These are phyloP conservation scores for Ceratocystis harringtonii DNA, from an alignment of 2,329 filamentous ascomycete genomes.

Conservation along the genomic window DNA sequence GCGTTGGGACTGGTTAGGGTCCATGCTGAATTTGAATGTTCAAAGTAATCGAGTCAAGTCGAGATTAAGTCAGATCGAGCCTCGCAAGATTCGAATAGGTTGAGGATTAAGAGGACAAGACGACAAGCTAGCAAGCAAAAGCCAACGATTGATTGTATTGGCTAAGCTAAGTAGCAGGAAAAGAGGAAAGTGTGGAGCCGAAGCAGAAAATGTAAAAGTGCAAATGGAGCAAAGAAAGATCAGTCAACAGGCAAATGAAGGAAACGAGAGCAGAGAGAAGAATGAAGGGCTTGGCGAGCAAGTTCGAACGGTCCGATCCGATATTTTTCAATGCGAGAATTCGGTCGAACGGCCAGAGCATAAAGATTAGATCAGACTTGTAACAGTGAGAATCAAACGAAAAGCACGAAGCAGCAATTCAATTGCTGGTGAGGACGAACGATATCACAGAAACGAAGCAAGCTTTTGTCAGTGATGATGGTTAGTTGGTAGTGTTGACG, in stretches of 20 bases:
- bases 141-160: conserved; percentile 8
- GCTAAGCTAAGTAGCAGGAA: not conserved
- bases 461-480: not conserved
- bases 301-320: conserved; percentile 13
- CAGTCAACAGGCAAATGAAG: conserved; percentile 4
- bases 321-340: conserved; percentile 17
- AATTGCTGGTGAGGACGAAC: conserved; percentile 6
- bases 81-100: conserved; percentile 20
- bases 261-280: not conserved
- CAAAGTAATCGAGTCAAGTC: not conserved
- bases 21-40: conserved; percentile 38
- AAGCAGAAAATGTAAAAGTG: not conserved
- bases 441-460: not conserved
- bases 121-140: conserved; percentile 5
- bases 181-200: not conserved
- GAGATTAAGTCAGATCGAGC: conserved; percentile 22
- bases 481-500: not conserved
- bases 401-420: conserved; percentile 9
- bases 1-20: conserved; percentile 28
- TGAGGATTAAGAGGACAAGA: not conserved
- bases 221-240: conserved; percentile 4
- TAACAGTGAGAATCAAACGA: conserved; percentile 4
- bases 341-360: conserved; percentile 12
- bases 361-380: conserved; percentile 2
- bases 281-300: conserved; percentile 1